A percentile compares a stretch with the other conserved stretches of the same genome.
phyloP scores from a whole-genome alignment of 352 stramenopile species.

The Phytopythium vexans region DNA sequence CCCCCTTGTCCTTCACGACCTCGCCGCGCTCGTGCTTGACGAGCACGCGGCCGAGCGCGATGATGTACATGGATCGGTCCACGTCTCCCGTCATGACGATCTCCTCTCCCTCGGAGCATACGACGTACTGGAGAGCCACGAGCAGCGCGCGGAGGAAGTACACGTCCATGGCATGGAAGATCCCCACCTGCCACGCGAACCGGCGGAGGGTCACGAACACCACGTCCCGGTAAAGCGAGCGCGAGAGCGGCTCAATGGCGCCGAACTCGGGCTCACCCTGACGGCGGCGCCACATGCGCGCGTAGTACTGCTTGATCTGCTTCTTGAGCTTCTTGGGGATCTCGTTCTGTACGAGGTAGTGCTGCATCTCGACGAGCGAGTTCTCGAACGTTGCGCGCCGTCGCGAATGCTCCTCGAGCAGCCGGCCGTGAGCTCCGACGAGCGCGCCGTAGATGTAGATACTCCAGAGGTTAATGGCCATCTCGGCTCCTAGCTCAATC shows the following conservation, averaged over 20 bases:
- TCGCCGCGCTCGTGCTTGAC: constrained; percentile 54
- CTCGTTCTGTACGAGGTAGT: constrained; percentile 68
- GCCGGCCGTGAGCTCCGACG: constrained; percentile 50
- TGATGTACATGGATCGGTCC: constrained; percentile 81
- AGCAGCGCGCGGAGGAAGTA: constrained; percentile 61
- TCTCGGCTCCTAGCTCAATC: constrained; percentile 52
- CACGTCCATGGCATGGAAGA: constrained; percentile 50
- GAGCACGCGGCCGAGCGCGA: constrained; percentile 51
- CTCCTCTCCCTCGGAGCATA: constrained; percentile 63
- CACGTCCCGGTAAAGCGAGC: constrained; percentile 54
- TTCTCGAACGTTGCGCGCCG: constrained; percentile 62
- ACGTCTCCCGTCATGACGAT: constrained; percentile 72
- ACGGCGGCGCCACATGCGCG: constrained; percentile 48
- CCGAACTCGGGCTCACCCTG: constrained; percentile 55
- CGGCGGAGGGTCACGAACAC: constrained; percentile 44
- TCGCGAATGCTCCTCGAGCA: constrained; percentile 41
- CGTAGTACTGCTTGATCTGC: constrained; percentile 74
- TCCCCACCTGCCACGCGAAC: constrained; percentile 48
- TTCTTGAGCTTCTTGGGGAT: constrained; percentile 62
- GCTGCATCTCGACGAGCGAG: constrained; percentile 57
- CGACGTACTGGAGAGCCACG: constrained; percentile 50
- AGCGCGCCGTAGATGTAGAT: constrained; percentile 76
- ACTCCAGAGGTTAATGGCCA: constrained; percentile 49
- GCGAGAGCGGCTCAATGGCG: constrained; percentile 41
- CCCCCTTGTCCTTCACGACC: constrained; percentile 43